Percentiles rank a stretch among this genome's conserved stretches.
Conservation (phyloP, 2,329 filamentous ascomycete genomes). For the Fusarium tricinctum region DNA sequence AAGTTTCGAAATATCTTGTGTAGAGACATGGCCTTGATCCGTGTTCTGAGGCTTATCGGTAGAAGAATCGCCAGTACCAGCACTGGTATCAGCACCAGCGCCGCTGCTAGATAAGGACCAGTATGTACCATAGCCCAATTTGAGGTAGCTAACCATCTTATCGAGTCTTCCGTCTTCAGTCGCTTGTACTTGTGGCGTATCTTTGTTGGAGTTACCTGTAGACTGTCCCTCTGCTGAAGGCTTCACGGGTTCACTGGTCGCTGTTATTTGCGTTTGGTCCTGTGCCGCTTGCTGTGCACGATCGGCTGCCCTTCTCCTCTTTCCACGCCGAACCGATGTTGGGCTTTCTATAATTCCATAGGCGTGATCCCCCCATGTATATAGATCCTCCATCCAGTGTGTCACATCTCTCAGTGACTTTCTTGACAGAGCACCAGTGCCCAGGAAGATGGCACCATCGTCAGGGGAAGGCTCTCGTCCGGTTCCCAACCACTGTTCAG, state of each 20-base stretch:
- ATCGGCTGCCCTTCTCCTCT: slow-evolving; percentile 51
- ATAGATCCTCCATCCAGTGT: slow-evolving; percentile 90
- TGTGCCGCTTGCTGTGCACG: slow-evolving; percentile 25
- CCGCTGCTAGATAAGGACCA: slow-evolving; percentile 64
- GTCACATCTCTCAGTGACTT: slow-evolving; percentile 80
- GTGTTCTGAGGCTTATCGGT: slow-evolving; percentile 29
- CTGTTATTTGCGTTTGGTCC: slow-evolving; percentile 7
- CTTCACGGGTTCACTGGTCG: slow-evolving; percentile 12
- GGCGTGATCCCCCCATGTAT: slow-evolving; percentile 83
- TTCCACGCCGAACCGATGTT: slow-evolving; percentile 71
- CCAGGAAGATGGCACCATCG: slow-evolving; percentile 90
- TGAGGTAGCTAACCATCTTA: slow-evolving; percentile 74
- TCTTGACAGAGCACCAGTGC: slow-evolving; percentile 79
- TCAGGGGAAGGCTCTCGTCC: slow-evolving; percentile 76
- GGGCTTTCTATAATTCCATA: slow-evolving; percentile 89
- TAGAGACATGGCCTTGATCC: slow-evolving; percentile 29
- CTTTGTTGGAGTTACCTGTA: slow-evolving; percentile 7
- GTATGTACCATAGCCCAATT: slow-evolving; percentile 76
- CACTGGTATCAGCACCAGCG: slow-evolving; percentile 8
- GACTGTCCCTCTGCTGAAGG: neutral
- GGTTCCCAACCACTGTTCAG: slow-evolving; percentile 77
- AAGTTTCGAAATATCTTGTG: slow-evolving; percentile 22
- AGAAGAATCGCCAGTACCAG: slow-evolving; percentile 35
- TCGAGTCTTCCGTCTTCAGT: slow-evolving; percentile 60
- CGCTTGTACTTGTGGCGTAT: slow-evolving; percentile 36